These are phyloP conservation scores for Orbilia brochopaga DNA, from an alignment of 2,329 filamentous ascomycete genomes.

Conservation along the genomic window DNA sequence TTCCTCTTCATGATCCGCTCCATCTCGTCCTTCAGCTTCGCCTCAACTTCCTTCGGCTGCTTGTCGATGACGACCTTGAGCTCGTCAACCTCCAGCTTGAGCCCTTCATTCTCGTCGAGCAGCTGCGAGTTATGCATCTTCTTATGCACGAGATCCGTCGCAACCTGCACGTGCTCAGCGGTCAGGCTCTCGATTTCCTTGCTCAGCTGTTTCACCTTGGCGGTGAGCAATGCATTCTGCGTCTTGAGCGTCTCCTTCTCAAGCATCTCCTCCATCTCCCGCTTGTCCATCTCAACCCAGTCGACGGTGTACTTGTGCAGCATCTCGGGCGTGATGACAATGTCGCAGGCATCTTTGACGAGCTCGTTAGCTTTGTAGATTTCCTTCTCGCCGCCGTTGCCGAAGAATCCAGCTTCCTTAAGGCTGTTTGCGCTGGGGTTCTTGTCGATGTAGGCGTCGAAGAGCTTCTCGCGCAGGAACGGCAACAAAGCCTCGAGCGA, in stretches of 20 bases:
- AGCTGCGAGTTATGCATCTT: slow-evolving; percentile 94
- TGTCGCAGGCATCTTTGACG: slow-evolving; percentile 86
- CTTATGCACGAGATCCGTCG: slow-evolving; percentile 85
- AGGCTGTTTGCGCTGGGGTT: slow-evolving; percentile 90
- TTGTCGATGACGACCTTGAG: slow-evolving; percentile 84
- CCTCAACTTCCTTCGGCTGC: slow-evolving; percentile 87
- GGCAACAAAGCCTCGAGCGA: slow-evolving; percentile 89
- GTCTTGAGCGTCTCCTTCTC: slow-evolving; percentile 77
- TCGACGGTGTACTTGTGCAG: slow-evolving; percentile 81
- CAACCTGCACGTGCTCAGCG: slow-evolving; percentile 85
- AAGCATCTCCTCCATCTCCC: slow-evolving; percentile 79
- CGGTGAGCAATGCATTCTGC: slow-evolving; percentile 70
- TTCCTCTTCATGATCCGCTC: slow-evolving; percentile 92
- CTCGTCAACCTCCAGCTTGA: slow-evolving; percentile 83
- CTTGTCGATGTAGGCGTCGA: slow-evolving; percentile 96
- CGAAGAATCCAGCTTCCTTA: slow-evolving; percentile 96
- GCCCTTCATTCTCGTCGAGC: slow-evolving; percentile 83
- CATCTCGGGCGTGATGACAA: slow-evolving; percentile 82
- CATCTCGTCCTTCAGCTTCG: slow-evolving; percentile 79
- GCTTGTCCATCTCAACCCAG: slow-evolving; percentile 89
- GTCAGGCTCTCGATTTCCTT: slow-evolving; percentile 87
- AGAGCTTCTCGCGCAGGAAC: slow-evolving; percentile 90
- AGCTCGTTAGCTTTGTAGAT: slow-evolving; percentile 93
- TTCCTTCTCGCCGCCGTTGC: slow-evolving; percentile 92
- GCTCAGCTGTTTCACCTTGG: slow-evolving; percentile 82